phyloP scores from a whole-genome alignment of 805 yeast species.

The Cyberlindnera euphorbiiphila region DNA sequence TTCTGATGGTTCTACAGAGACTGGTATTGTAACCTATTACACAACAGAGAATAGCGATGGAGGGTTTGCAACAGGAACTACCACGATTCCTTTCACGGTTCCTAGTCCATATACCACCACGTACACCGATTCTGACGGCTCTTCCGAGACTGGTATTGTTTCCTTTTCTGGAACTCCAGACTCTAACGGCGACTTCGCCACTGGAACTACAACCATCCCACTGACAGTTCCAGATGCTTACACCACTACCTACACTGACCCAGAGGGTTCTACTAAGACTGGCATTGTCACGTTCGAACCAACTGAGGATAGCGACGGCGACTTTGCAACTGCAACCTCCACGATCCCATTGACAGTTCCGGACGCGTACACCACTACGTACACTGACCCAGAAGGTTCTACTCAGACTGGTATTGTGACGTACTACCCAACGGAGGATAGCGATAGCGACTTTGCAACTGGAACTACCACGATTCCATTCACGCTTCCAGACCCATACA shows the following conservation, averaged over 20 bases:
- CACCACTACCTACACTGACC: constrained; percentile 12
- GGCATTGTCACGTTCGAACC: constrained; percentile 10
- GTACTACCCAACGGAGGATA: constrained; percentile 7
- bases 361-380: no score
- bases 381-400: constrained; percentile 8
- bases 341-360: no score
- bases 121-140: constrained; percentile 9
- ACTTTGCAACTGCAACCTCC: constrained; percentile 1
- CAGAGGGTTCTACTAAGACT: constrained; percentile 8
- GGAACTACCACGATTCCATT: constrained; percentile 8
- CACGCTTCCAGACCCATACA: neutral
- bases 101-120: constrained; percentile 8
- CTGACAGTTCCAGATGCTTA: constrained; percentile 12
- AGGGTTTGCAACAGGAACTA: no score
- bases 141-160: constrained; percentile 7
- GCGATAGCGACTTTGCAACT: constrained; percentile 4
- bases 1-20: no score
- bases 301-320: constrained; percentile 9
- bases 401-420: constrained; percentile 8
- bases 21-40: no score
- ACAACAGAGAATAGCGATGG: no score
- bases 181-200: constrained; percentile 2
- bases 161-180: constrained; percentile 8
- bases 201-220: constrained; percentile 4
- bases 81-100: no score